Conservation (phyloP, 2,329 filamentous ascomycete genomes). For the Ustilaginoidea virens region DNA sequence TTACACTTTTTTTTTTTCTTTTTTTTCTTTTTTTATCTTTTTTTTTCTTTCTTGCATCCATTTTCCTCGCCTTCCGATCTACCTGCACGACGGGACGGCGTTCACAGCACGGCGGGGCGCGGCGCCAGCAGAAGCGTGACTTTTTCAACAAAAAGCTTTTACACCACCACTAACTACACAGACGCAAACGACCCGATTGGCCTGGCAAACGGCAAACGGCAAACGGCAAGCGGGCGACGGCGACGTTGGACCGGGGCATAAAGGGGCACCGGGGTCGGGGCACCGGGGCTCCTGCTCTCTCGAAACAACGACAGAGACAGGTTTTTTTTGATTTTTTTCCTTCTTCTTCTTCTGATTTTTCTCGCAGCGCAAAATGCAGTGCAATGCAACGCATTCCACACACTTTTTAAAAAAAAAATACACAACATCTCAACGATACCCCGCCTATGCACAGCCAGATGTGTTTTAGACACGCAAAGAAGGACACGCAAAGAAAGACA, state of each 20-base stretch:
- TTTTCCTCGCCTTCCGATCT: neutral
- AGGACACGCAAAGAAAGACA: neutral
- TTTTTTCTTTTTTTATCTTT: slow-evolving; percentile 4
- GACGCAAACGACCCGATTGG: slow-evolving; percentile 3
- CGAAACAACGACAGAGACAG: too few relatives aligned
- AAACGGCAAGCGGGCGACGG: slow-evolving; percentile 5
- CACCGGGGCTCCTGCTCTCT: slow-evolving; percentile 1
- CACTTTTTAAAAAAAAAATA: too few relatives aligned
- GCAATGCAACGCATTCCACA: too few relatives aligned
- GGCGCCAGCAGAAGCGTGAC: slow-evolving; percentile 12
- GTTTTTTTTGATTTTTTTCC: slow-evolving; percentile 6
- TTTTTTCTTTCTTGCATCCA: slow-evolving; percentile 9
- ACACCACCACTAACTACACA: too few relatives aligned
- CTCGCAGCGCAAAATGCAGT: slow-evolving; percentile 7
- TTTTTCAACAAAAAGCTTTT: slow-evolving; percentile 28
- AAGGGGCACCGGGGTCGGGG: too few relatives aligned
- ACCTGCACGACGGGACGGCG: slow-evolving; percentile 5
- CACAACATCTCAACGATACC: slow-evolving; percentile 26
- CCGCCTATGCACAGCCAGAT: slow-evolving; percentile 12
- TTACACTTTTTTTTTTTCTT: slow-evolving; percentile 2
- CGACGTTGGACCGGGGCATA: too few relatives aligned
- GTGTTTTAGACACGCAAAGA: slow-evolving; percentile 7
- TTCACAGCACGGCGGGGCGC: slow-evolving; percentile 4
- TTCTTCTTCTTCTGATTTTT: slow-evolving; percentile 8
- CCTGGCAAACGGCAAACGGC: too few relatives aligned